A percentile compares a stretch with the other conserved stretches of the same genome.
These are phyloP conservation scores for Citrus inodora DNA, from an alignment of 345 rosid genomes.

Conservation along the genomic window DNA sequence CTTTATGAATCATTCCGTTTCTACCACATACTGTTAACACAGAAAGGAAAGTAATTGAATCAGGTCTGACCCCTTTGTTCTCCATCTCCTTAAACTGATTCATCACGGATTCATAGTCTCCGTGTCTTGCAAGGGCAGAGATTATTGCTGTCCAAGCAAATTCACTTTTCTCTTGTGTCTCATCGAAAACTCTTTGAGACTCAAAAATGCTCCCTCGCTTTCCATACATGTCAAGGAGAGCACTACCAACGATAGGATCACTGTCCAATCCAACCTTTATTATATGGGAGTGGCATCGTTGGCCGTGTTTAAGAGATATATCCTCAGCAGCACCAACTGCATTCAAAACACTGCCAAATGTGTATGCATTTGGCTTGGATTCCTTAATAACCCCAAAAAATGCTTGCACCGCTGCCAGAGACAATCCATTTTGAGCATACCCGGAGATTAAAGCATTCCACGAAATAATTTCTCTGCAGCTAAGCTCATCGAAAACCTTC, in stretches of 20 bases:
- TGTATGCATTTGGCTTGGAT: constrained; percentile 61
- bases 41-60: constrained; percentile 75
- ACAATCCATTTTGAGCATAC: constrained; percentile 59
- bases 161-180: constrained; percentile 45
- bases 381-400: constrained; percentile 42
- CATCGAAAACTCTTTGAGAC: constrained; percentile 58
- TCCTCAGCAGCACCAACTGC: constrained; percentile 78
- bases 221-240: constrained; percentile 92
- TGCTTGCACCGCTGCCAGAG: constrained; percentile 50
- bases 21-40: constrained; percentile 74
- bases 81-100: constrained; percentile 57
- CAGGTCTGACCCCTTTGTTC: constrained; percentile 56
- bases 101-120: constrained; percentile 76
- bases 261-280: constrained; percentile 57
- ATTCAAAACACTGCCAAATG: constrained; percentile 78
- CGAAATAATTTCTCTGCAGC: constrained; percentile 47
- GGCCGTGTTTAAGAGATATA: constrained; percentile 73
- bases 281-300: constrained; percentile 65
- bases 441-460: constrained; percentile 94
- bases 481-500: constrained; percentile 58
- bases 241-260: constrained; percentile 62
- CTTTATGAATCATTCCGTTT: constrained; percentile 72
- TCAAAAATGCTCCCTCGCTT: constrained; percentile 83
- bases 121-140: constrained; percentile 84
- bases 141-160: constrained; percentile 86